A percentile compares a stretch with the other conserved stretches of the same genome.
Conservation (phyloP, 2,329 filamentous ascomycete species). For the Alternaria arborescens region DNA sequence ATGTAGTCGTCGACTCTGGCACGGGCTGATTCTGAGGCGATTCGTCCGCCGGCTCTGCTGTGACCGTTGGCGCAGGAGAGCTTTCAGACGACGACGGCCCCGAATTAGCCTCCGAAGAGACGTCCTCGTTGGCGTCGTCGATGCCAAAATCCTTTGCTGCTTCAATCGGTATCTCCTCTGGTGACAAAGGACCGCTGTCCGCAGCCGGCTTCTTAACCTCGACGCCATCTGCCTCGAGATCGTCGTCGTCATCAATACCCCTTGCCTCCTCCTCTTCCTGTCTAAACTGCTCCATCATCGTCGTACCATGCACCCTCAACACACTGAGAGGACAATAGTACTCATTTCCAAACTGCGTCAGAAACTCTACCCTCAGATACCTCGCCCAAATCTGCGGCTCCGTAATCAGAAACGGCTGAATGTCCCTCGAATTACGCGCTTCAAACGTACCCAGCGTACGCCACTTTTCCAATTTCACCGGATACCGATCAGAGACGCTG, state of each 20-base stretch:
- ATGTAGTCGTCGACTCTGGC: not conserved
- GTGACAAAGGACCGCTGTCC: slow-evolving; percentile 31
- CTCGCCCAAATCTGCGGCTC: slow-evolving; percentile 96
- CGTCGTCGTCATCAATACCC: slow-evolving; percentile 65
- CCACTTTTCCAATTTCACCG: slow-evolving; percentile 92
- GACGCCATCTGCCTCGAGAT: slow-evolving; percentile 58
- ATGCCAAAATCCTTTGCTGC: slow-evolving; percentile 22
- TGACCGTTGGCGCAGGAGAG: not conserved
- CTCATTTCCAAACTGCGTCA: slow-evolving; percentile 94
- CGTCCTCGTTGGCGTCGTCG: not conserved
- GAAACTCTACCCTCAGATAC: slow-evolving; percentile 89
- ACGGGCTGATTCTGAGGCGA: not conserved
- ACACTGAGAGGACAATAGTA: slow-evolving; percentile 95
- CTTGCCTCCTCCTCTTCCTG: slow-evolving; percentile 77
- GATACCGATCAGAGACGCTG: slow-evolving; percentile 93
- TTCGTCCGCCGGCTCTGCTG: slow-evolving; percentile 2
- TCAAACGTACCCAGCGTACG: slow-evolving; percentile 87
- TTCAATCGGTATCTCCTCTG: slow-evolving; percentile 30
- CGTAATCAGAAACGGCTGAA: slow-evolving; percentile 93
- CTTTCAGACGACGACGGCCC: not conserved
- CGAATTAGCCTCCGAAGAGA: not conserved
- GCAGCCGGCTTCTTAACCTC: slow-evolving; percentile 51
- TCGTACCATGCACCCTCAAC: slow-evolving; percentile 88
- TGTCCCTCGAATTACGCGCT: slow-evolving; percentile 88
- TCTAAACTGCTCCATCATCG: slow-evolving; percentile 93